Conservation (phyloP, 2,329 filamentous ascomycete genomes). For the Fusarium piperis region DNA sequence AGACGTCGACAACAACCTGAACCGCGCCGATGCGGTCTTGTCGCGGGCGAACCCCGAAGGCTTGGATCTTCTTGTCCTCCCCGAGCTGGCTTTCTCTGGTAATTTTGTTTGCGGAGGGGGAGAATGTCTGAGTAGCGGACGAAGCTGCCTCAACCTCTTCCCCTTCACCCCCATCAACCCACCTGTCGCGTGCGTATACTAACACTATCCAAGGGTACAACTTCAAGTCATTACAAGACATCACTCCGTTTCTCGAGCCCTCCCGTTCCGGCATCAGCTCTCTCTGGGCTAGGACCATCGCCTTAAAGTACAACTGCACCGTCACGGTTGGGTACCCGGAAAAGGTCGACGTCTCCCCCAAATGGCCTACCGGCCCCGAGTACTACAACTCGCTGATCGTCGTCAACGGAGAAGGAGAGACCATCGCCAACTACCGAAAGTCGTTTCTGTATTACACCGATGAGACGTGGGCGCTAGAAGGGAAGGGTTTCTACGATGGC, state of each 20-base stretch:
- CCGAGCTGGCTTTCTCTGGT: slow-evolving; percentile 82
- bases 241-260: slow-evolving; percentile 74
- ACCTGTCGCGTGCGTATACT: too few species aligned
- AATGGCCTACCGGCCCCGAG: slow-evolving; percentile 62
- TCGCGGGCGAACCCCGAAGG: slow-evolving; percentile 58
- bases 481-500: slow-evolving; percentile 60
- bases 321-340: slow-evolving; percentile 82
- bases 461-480: slow-evolving; percentile 69
- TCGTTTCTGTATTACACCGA: slow-evolving; percentile 68
- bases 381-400: slow-evolving; percentile 66
- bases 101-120: slow-evolving; percentile 34
- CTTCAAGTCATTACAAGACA: slow-evolving; percentile 75
- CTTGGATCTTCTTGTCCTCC: slow-evolving; percentile 78
- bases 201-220: slow-evolving; percentile 72
- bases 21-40: slow-evolving; percentile 58
- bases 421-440: slow-evolving; percentile 69
- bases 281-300: slow-evolving; percentile 75
- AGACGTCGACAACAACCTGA: slow-evolving; percentile 72
- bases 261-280: slow-evolving; percentile 73
- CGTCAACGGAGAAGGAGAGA: slow-evolving; percentile 68
- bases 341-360: slow-evolving; percentile 60
- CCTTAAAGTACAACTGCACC: slow-evolving; percentile 71
- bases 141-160: background rate
- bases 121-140: background rate
- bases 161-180: background rate